These are phyloP conservation scores for Cyclotella cryptica DNA, from an alignment of 108 stramenopile species.

Conservation along the genomic window DNA sequence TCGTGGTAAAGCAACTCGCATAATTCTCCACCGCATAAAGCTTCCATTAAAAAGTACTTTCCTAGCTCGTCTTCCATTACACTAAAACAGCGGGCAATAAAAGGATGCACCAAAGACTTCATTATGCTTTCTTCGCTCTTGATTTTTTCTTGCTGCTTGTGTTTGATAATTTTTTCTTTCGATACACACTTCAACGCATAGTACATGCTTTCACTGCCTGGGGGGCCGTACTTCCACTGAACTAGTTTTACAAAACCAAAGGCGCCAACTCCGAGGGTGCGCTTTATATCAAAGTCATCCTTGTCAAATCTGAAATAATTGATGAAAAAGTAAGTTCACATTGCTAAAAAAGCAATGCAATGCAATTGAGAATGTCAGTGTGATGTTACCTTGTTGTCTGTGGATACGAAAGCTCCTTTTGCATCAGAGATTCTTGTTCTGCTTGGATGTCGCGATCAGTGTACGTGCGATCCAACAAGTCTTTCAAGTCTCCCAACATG, in stretches of 20 bases:
- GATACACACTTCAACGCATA: conserved; percentile 67
- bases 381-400: conserved; percentile 13
- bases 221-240: conserved; percentile 45
- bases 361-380: not conserved
- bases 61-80: conserved; percentile 59
- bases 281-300: conserved; percentile 54
- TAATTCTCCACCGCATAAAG: conserved; percentile 73
- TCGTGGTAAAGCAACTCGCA: conserved; percentile 63
- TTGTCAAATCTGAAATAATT: conserved; percentile 32
- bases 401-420: conserved; percentile 17
- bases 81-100: conserved; percentile 55
- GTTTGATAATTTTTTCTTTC: conserved; percentile 62
- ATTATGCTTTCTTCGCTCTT: conserved; percentile 63
- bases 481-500: conserved; percentile 71
- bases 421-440: conserved; percentile 17
- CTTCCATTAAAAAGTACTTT: conserved; percentile 74
- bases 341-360: not conserved
- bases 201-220: conserved; percentile 26
- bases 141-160: conserved; percentile 60
- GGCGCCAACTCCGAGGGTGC: conserved; percentile 62
- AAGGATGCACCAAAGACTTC: conserved; percentile 62
- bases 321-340: not conserved
- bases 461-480: conserved; percentile 53
- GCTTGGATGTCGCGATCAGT: conserved; percentile 21
- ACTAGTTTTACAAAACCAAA: conserved; percentile 59